Base-by-base conservation (phyloP, 2,329 filamentous ascomycete species). In the Neonectria hederae region DNA sequence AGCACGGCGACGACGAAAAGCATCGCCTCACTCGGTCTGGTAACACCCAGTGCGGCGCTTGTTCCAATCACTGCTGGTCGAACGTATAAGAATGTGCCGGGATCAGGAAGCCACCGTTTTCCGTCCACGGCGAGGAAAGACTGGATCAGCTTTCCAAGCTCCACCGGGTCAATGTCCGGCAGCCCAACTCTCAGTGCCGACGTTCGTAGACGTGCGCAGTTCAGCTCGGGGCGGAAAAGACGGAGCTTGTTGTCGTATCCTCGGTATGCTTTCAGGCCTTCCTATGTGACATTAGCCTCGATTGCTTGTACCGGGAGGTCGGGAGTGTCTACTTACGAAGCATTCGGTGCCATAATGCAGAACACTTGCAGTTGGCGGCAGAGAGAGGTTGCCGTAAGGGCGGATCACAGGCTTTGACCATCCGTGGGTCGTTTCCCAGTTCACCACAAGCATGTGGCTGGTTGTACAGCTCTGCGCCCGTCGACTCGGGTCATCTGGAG, bases 241-340 rank as follows among this genome's bases (percentile, higher is more conserved):
- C 89, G 87, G 46, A 91, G 80, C 71, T 85, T 86, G 69, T 86
- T 85, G 74, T 92, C 89, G 65, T 83, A 84, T 35, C 91, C 91
- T 55, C 91, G 86, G 81, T 93, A 93, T n/a, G 88, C 85, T 77
- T 93, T 93, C 58, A 80, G 68, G 6, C 91, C 91, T 78, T 93
- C 54, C 43, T 46, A 46, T 91, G 28, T 10, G 3, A 10, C 28
- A 9, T 28, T 28, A 28, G 10, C 8, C 9, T 7, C 8, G 28
- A 10, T 28, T 7, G 28, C 28, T 28, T 28, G 8, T 28, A 7
- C 10, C 10, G n/a, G n/a, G 28, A 28, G 9, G 9, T 9, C 28
- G 10, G 7, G 28, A 28, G 10, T 28, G 2, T 10, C 28, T 28
- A 28, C 28, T 28, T 28, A 28, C 28, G 28, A 43, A 43, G 11